Base-by-base conservation (phyloP, 352 stramenopile species). In the Phytophthora ramorum region DNA sequence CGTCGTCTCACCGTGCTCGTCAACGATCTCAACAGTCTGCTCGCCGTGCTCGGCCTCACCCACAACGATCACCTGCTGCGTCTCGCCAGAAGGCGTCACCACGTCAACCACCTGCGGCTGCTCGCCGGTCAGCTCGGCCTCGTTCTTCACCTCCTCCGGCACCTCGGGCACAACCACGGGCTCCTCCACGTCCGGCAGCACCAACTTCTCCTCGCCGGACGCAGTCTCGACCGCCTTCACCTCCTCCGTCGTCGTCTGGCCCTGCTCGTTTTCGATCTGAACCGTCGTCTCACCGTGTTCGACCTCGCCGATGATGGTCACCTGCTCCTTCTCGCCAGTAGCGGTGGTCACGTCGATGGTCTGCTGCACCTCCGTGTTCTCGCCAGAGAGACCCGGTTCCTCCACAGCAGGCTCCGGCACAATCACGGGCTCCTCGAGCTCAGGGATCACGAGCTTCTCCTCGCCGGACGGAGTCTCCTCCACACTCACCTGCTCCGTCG, bases 121-220 rank as follows among this genome's bases (percentile, higher is more conserved):
- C 17, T 64, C 57, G 5, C 20, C 40, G 20, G 19, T 38, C 7
- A 17, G 17, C 16, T 38, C 22, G 16, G 43, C 55, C 34, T 69
- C 61, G 53, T 81, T 76, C 3, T 66, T 71, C 73, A 79, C 73
- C 22, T 50, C 69, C 8, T 38, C 14, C 14, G 59, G 54, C 30
- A 51, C 17, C 41, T 66, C 24, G 40, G 37, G 45, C 35, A 55
- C 49, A 22, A 43, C n/a, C 56, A 67, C 53, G 2, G 46, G n/a
- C 3, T 48, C 47, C 17, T 65, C 37, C 12, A 16, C 35, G 2
- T 65, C 57, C 24, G 47, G 34, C 12, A 65, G 35, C 45, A 35
- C 46, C 10, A 65, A 17, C 47, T 47, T 58, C 44, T 35, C 0
- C 28, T 47, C 57, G 45, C 37, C 49, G 6, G 45, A 26, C 5